Conservation (phyloP, 306 rosid genomes). For the Sechiopsis laciniata region DNA sequence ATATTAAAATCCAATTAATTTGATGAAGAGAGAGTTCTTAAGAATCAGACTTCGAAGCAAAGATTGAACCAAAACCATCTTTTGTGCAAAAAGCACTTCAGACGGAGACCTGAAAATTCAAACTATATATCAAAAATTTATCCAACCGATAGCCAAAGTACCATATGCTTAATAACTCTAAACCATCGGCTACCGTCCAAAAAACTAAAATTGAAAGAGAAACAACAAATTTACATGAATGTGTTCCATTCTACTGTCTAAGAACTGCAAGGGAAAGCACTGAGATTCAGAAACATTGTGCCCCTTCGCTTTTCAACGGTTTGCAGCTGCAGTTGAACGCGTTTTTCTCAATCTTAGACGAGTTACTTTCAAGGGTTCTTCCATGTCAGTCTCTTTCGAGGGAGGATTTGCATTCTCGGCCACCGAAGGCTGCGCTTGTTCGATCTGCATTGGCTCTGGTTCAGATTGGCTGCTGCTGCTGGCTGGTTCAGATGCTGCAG, state of each 20-base stretch:
- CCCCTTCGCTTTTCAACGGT: constrained; percentile 7
- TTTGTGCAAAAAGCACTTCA: no score
- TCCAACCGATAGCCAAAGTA: no score
- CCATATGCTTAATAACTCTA: no score
- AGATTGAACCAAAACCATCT: no score
- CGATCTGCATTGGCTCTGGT: constrained; percentile 37
- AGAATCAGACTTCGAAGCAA: no score
- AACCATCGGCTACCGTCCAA: no score
- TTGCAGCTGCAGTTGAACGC: constrained; percentile 18
- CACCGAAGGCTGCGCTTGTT: constrained; percentile 33
- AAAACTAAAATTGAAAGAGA: constrained; percentile 34
- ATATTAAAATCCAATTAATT: no score
- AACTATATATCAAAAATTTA: no score
- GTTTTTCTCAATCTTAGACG: constrained; percentile 39
- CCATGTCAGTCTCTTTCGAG: constrained; percentile 35
- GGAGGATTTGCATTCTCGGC: constrained; percentile 45
- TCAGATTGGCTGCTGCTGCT: constrained; percentile 22
- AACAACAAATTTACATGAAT: constrained; percentile 54
- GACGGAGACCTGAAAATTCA: no score
- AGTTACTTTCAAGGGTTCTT: constrained; percentile 33
- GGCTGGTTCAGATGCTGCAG: constrained; percentile 30
- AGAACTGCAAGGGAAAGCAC: neutral
- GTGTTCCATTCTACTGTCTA: constrained; percentile 16
- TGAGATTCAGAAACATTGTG: constrained; percentile 13
- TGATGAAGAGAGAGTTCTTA: no score